phyloP scores from a whole-genome alignment of 495 filamentous ascomycete genomes.

The Talaromyces liani region DNA sequence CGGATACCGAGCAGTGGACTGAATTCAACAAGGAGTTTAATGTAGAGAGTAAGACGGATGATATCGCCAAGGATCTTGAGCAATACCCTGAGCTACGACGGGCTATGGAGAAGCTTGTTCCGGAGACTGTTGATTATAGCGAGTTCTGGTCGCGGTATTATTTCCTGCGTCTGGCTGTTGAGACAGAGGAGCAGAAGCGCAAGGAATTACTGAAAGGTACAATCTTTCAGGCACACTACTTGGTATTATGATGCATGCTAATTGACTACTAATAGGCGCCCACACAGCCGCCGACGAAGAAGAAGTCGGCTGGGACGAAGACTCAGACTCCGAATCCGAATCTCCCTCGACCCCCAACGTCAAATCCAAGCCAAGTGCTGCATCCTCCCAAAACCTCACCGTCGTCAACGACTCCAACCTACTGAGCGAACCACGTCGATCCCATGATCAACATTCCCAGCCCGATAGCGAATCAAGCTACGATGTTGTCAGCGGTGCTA shows the following conservation, averaged over 20 bases:
- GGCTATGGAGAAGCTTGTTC: constrained; percentile 95
- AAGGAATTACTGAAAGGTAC: constrained; percentile 88
- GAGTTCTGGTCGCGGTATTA: constrained; percentile 96
- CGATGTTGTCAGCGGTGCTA: constrained; percentile 80
- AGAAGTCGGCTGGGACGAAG: constrained; percentile 81
- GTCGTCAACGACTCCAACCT: constrained; percentile 37
- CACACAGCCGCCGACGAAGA: constrained; percentile 60
- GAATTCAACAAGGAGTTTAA: constrained; percentile 71
- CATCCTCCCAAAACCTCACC: constrained; percentile 18
- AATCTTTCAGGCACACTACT: constrained; percentile 3
- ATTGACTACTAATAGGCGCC: constrained; percentile 28
- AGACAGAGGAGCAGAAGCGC: constrained; percentile 88
- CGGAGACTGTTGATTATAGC: constrained; percentile 77
- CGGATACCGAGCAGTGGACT: constrained; percentile 64
- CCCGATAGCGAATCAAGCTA: constrained; percentile 90
- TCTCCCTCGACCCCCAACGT: constrained; percentile 46
- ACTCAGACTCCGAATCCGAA: constrained; percentile 56
- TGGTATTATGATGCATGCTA: not conserved
- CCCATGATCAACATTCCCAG: constrained; percentile 77
- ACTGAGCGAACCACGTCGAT: constrained; percentile 62
- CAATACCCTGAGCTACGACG: constrained; percentile 80
- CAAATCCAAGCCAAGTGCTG: constrained; percentile 17
- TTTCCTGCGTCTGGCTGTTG: constrained; percentile 87
- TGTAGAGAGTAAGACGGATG: constrained; percentile 75
- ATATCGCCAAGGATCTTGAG: constrained; percentile 74